Evolutionary conservation across 345 rosid species (phyloP).

Genomic region (Trapa incisa): DNA sequence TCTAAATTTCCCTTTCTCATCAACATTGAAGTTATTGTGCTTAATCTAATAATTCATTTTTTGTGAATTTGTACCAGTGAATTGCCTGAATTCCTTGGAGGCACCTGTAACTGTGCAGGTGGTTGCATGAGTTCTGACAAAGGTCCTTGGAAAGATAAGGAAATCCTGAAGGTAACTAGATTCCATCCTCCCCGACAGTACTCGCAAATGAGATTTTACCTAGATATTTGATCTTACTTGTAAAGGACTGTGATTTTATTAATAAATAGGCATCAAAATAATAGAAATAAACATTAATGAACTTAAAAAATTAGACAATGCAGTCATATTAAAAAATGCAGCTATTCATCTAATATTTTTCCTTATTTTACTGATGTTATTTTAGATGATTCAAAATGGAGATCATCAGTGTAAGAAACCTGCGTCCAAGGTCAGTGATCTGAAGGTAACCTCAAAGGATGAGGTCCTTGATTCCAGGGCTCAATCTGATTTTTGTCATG

Average conservation of each 20-base stretch:
- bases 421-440: conserved; percentile 20
- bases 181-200: neutral
- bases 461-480: conserved; percentile 10
- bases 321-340: no score
- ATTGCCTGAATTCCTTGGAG: conserved; percentile 89
- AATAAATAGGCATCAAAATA: no score
- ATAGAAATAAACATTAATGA: no score
- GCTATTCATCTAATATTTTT: neutral
- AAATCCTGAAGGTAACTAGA: conserved; percentile 48
- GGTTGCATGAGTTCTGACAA: conserved; percentile 92
- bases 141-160: conserved; percentile 83
- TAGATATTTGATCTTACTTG: no score
- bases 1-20: neutral
- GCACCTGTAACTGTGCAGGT: conserved; percentile 79
- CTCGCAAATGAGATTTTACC: no score
- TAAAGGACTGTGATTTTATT: no score
- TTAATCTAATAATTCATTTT: neutral
- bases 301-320: no score
- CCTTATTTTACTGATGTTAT: neutral
- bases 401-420: conserved; percentile 49
- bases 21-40: neutral
- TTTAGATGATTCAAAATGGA: conserved; percentile 29
- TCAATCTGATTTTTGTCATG: neutral
- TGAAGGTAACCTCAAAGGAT: conserved; percentile 40
- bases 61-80: conserved; percentile 31